Evolutionary conservation across 1,139 yeast genomes (phyloP).

Genomic region (Suhomyces wounanorum): DNA sequence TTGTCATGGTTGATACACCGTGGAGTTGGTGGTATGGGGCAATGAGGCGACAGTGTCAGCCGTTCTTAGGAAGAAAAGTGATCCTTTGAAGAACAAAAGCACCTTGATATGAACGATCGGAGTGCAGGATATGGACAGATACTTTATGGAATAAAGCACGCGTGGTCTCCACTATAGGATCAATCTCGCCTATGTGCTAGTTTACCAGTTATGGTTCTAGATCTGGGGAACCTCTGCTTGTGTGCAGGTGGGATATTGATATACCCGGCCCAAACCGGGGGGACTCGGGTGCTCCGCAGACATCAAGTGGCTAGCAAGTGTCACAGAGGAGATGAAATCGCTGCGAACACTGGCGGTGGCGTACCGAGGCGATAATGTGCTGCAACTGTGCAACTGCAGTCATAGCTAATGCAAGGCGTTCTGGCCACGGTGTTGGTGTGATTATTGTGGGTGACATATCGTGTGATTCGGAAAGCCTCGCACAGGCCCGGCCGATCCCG

Average conservation of each 20-base stretch:
- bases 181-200: background rate
- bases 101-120: background rate
- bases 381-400: background rate
- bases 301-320: background rate
- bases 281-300: background rate
- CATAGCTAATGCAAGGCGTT: background rate
- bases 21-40: background rate
- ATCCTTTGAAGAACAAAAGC: background rate
- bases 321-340: background rate
- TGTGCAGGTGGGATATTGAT: conserved; percentile 5
- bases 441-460: background rate
- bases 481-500: background rate
- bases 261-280: background rate
- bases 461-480: background rate
- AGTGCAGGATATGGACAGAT: background rate
- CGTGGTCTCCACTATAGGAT: background rate
- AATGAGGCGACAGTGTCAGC: background rate
- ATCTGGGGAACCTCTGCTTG: conserved; percentile 10
- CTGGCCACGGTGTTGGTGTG: background rate
- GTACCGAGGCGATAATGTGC: background rate
- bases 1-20: conserved; percentile 50
- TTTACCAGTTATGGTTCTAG: background rate
- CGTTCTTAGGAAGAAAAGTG: background rate
- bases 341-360: background rate
- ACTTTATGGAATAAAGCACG: background rate